A percentile compares a stretch with the other conserved stretches of the same genome.
These are phyloP conservation scores for Calonectria fujianensis DNA, from an alignment of 2,329 filamentous ascomycete genomes.

Conservation along the genomic window DNA sequence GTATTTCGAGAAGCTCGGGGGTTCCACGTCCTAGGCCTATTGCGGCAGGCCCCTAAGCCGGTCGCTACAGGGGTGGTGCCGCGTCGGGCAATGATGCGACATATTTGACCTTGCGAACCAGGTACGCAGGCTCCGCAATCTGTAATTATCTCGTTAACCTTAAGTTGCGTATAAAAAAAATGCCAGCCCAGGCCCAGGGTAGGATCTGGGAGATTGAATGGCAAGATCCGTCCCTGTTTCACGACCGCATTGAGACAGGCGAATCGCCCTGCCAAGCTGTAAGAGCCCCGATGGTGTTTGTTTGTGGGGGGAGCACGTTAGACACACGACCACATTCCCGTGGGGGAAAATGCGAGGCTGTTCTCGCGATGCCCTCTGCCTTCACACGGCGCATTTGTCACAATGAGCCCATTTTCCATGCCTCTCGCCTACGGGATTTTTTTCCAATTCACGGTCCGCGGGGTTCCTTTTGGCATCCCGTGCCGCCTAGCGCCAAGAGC, in stretches of 20 bases:
- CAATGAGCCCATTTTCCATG: neutral
- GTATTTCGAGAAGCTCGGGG: slow-evolving; percentile 19
- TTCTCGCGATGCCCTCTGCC: neutral
- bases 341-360: neutral
- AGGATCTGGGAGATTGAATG: slow-evolving; percentile 7
- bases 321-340: neutral
- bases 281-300: slow-evolving; percentile 12
- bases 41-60: slow-evolving; percentile 13
- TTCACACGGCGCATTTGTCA: neutral
- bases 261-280: slow-evolving; percentile 15
- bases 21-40: slow-evolving; percentile 9
- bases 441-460: neutral
- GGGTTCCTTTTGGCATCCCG: neutral
- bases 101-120: neutral
- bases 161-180: neutral
- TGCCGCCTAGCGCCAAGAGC: slow-evolving; percentile 7
- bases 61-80: neutral
- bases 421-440: neutral
- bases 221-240: slow-evolving; percentile 13
- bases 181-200: neutral
- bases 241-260: neutral
- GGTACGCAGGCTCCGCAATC: slow-evolving; percentile 15
- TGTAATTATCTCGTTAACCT: slow-evolving; percentile 27
- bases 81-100: slow-evolving; percentile 16
- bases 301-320: slow-evolving; percentile 20